phyloP scores from a whole-genome alignment of 495 filamentous ascomycete genomes.

The Pyrenula aspistea region DNA sequence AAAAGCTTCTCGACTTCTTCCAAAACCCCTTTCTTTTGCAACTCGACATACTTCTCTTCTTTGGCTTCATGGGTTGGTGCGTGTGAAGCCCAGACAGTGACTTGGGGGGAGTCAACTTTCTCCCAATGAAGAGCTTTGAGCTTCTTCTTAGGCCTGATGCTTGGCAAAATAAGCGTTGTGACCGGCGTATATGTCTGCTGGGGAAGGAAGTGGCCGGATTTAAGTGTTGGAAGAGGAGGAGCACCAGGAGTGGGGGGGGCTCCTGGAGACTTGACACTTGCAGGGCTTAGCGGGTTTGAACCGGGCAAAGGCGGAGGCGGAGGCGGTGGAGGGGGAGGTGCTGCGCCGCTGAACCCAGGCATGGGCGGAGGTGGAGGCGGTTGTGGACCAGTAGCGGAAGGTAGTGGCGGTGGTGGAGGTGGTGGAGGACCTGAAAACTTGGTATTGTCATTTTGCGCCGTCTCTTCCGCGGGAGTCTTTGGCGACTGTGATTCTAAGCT shows the following conservation, averaged over 20 bases:
- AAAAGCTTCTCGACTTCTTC: conserved; percentile 97
- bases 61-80: conserved; percentile 68
- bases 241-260: conserved; percentile 48
- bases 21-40: conserved; percentile 84
- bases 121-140: conserved; percentile 99
- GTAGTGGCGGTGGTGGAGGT: conserved; percentile 27
- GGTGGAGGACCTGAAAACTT: conserved; percentile 20
- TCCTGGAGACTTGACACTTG: conserved; percentile 27
- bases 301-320: conserved; percentile 26
- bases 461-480: conserved; percentile 55
- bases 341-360: conserved; percentile 32
- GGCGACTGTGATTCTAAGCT: conserved; percentile 61
- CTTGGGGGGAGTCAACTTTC: conserved; percentile 87
- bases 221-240: conserved; percentile 37
- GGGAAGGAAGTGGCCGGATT: conserved; percentile 39
- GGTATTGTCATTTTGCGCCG: conserved; percentile 25
- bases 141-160: conserved; percentile 92
- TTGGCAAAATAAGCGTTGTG: conserved; percentile 46
- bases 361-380: conserved; percentile 31
- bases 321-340: conserved; percentile 36
- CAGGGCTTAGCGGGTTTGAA: conserved; percentile 5
- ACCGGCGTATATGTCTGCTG: conserved; percentile 28
- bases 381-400: conserved; percentile 24
- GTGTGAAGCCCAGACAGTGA: conserved; percentile 90
- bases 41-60: conserved; percentile 89